These are phyloP conservation scores for Bruguiera parviflora DNA, from an alignment of 345 rosid species.

Conservation along the genomic window DNA sequence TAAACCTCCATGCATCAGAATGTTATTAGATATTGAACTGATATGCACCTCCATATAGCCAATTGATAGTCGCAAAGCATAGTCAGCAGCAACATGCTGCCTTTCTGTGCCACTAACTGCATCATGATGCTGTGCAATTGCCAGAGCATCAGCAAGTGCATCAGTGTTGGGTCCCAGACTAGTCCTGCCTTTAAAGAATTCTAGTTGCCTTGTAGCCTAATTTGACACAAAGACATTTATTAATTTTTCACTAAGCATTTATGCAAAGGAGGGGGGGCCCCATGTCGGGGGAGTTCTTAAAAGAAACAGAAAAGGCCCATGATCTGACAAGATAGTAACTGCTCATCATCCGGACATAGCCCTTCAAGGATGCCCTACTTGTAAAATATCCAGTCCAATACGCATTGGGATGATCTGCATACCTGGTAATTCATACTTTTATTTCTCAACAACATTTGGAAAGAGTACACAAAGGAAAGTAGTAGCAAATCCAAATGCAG, in stretches of 20 bases:
- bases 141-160: constrained; percentile 74
- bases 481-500: constrained; percentile 7
- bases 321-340: constrained; percentile 73
- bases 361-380: constrained; percentile 82
- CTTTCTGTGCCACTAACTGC: constrained; percentile 95
- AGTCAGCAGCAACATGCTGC: constrained; percentile 95
- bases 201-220: constrained; percentile 86
- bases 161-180: constrained; percentile 61
- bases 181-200: constrained; percentile 67
- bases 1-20: background rate
- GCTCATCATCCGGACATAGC: constrained; percentile 75
- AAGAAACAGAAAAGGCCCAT: background rate
- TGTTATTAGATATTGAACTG: constrained; percentile 7
- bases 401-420: constrained; percentile 88
- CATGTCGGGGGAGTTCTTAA: too few relatives aligned
- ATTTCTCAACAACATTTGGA: constrained; percentile 4
- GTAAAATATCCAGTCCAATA: constrained; percentile 98
- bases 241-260: background rate
- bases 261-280: too few relatives aligned
- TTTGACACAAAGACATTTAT: background rate
- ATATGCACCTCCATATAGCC: constrained; percentile 72
- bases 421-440: constrained; percentile 39
- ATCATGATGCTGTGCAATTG: constrained; percentile 97
- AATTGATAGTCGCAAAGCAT: constrained; percentile 79
- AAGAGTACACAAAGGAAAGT: background rate